phyloP scores from a whole-genome alignment of 768 basidiomycete species.

The Termitomyces sp. region DNA sequence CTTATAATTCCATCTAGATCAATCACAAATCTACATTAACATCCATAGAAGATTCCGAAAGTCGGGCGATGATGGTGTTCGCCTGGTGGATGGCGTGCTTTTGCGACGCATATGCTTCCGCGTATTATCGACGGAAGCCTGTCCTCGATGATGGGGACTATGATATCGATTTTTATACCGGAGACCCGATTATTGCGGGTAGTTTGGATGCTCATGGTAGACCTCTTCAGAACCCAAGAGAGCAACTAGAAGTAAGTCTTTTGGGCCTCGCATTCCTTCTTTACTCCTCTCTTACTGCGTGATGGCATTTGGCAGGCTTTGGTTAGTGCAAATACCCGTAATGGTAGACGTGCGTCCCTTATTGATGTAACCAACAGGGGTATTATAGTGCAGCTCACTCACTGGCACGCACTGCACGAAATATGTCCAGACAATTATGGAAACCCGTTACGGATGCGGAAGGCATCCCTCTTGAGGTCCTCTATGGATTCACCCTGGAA shows the following conservation, averaged over 20 bases:
- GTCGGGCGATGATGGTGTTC: slow-evolving; percentile 80
- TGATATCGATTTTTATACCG: slow-evolving; percentile 84
- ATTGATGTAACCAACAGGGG: slow-evolving; percentile 41
- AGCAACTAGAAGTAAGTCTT: slow-evolving; percentile 67
- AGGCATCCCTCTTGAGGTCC: slow-evolving; percentile 67
- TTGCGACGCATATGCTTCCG: slow-evolving; percentile 75
- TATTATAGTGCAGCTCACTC: slow-evolving; percentile 83
- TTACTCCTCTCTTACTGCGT: slow-evolving; percentile 8
- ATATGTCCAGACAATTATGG: slow-evolving; percentile 80
- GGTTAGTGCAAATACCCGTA: slow-evolving; percentile 36
- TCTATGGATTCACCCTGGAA: slow-evolving; percentile 48
- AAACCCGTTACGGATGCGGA: slow-evolving; percentile 68
- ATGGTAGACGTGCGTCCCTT: slow-evolving; percentile 4
- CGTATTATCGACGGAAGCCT: slow-evolving; percentile 83
- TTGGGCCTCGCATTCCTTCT: neutral
- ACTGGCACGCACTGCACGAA: slow-evolving; percentile 75
- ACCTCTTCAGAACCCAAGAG: slow-evolving; percentile 58
- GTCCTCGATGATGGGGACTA: slow-evolving; percentile 86
- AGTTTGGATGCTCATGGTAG: slow-evolving; percentile 34
- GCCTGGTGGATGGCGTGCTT: slow-evolving; percentile 94
- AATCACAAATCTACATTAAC: slow-evolving; percentile 79
- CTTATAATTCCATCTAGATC: slow-evolving; percentile 41
- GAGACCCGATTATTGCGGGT: slow-evolving; percentile 51
- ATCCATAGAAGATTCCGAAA: slow-evolving; percentile 68
- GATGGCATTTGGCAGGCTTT: slow-evolving; percentile 44